Evolutionary conservation across 257 asterid genomes (phyloP).

Genomic region (Solanum virginianum): DNA sequence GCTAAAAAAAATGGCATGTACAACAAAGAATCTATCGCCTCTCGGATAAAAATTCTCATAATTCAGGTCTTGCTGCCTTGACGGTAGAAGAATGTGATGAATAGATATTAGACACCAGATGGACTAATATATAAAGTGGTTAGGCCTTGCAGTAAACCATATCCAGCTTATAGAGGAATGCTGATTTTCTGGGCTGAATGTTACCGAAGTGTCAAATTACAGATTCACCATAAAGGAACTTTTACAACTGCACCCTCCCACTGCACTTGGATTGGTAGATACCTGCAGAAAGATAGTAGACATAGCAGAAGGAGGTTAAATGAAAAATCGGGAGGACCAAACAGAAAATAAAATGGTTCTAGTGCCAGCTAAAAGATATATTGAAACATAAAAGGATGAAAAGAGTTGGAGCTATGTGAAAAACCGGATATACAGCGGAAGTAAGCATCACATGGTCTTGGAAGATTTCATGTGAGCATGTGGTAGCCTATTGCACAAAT

Average conservation of each 20-base stretch:
- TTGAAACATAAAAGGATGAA: not conserved
- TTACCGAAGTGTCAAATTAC: not conserved
- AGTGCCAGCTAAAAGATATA: not conserved
- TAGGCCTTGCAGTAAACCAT: not conserved
- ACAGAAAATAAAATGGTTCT: not conserved
- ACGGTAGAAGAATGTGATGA: not conserved
- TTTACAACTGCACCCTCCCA: slow-evolving; percentile 96
- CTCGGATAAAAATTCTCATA: not conserved
- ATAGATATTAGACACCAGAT: not conserved
- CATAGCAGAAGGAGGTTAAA: not conserved
- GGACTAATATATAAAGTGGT: not conserved
- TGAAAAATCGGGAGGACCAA: not conserved
- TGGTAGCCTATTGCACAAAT: not conserved
- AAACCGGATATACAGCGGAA: not conserved
- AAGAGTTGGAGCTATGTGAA: not conserved
- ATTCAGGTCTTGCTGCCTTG: not conserved
- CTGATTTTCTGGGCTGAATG: not conserved
- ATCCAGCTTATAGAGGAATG: not conserved
- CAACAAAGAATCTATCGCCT: not conserved
- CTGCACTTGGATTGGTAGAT: slow-evolving; percentile 84
- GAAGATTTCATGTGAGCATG: not conserved
- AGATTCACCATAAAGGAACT: slow-evolving; percentile 71
- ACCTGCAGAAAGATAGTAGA: slow-evolving; percentile 34
- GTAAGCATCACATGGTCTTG: not conserved
- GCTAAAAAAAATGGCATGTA: not conserved